A percentile compares a stretch with the other conserved stretches of the same genome.
Evolutionary conservation across 2,329 filamentous ascomycete species (phyloP).

Genomic region (Fusarium falciforme): DNA sequence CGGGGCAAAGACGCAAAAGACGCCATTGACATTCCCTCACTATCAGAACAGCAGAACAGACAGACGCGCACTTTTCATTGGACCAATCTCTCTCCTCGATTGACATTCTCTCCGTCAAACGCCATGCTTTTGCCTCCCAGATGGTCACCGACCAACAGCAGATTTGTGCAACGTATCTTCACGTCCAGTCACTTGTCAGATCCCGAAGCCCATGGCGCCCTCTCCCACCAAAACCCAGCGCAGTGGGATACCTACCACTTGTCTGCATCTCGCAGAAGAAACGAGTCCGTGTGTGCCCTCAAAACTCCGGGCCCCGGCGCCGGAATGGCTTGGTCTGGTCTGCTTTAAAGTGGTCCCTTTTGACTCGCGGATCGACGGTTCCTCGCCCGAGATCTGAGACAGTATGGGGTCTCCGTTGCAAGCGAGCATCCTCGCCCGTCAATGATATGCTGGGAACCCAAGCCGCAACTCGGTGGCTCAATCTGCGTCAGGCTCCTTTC

Average conservation of each 20-base stretch:
- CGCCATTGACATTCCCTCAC: constrained; percentile 24
- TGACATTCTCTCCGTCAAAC: neutral
- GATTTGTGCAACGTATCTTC: no score
- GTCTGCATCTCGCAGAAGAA: constrained; percentile 25
- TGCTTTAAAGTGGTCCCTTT: neutral
- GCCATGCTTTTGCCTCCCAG: neutral
- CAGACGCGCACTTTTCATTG: neutral
- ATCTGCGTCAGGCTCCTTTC: neutral
- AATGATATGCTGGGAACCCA: constrained; percentile 16
- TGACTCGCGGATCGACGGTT: constrained; percentile 30
- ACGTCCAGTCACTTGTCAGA: constrained; percentile 26
- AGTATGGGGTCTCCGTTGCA: constrained; percentile 12
- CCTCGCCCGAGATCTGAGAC: constrained; percentile 36
- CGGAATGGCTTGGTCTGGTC: neutral
- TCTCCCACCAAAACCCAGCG: constrained; percentile 8
- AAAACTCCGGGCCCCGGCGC: neutral
- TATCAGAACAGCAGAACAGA: neutral
- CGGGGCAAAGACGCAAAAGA: constrained; percentile 19
- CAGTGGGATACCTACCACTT: constrained; percentile 16
- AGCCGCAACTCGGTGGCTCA: neutral
- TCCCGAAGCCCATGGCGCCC: constrained; percentile 22
- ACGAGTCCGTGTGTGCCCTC: neutral
- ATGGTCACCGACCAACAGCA: neutral
- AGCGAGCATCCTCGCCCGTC: constrained; percentile 8
- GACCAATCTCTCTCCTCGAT: neutral